These are phyloP conservation scores for Hypericum perforatum DNA, from an alignment of 345 rosid species.

Conservation along the genomic window DNA sequence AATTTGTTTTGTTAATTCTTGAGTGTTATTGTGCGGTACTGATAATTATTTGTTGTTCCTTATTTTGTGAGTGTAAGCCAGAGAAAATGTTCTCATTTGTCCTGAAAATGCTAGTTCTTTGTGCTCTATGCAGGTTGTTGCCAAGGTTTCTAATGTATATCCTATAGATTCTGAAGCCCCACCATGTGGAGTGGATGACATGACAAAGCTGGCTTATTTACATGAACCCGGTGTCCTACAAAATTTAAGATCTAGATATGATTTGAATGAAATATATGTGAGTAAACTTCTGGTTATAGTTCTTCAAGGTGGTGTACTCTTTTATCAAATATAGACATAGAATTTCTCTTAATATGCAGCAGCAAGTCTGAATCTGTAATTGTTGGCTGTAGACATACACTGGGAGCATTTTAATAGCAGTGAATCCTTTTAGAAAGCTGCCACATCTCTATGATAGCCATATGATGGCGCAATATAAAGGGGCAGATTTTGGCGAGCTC, in stretches of 20 bases:
- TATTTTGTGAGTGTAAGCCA: constrained; percentile 9
- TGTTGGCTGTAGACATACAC: constrained; percentile 5
- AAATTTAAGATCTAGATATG: constrained; percentile 21
- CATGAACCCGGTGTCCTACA: constrained; percentile 23
- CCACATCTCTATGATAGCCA: constrained; percentile 9
- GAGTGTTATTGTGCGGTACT: background rate
- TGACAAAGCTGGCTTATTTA: constrained; percentile 29
- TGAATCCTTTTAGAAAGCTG: constrained; percentile 8
- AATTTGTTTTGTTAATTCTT: background rate
- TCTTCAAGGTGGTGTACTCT: too few species aligned
- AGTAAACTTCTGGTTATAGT: constrained; percentile 6
- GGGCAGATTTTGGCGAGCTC: constrained; percentile 8
- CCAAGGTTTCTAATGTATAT: constrained; percentile 15
- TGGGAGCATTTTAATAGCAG: constrained; percentile 6
- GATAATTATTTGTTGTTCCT: background rate
- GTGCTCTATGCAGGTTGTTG: constrained; percentile 13
- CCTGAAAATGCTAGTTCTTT: background rate
- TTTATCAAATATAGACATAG: too few species aligned
- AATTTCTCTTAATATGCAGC: too few species aligned
- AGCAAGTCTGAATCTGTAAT: too few species aligned
- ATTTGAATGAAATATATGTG: constrained; percentile 24
- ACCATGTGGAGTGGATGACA: constrained; percentile 21
- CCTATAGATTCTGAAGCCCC: constrained; percentile 26
- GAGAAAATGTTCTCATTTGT: constrained; percentile 2
- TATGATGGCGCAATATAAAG: constrained; percentile 10